Conservation (phyloP, 2,329 filamentous ascomycete genomes). For the Zymoseptoria ardabiliae region DNA sequence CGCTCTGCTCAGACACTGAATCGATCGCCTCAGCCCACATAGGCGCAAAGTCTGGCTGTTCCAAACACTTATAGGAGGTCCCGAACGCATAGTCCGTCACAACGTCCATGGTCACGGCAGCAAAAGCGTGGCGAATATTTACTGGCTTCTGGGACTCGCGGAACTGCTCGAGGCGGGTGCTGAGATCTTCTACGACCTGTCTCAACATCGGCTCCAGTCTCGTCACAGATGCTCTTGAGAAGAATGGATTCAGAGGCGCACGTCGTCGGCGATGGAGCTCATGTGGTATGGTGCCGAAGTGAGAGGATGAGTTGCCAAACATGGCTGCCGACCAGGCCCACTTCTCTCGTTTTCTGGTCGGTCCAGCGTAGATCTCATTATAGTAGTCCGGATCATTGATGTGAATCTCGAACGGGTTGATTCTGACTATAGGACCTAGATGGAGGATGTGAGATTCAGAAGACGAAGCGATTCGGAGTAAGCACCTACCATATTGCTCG, state of each 20-base stretch:
- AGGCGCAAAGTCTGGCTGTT: slow-evolving; percentile 8
- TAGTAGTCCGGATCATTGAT: slow-evolving; percentile 35
- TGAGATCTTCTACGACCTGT: slow-evolving; percentile 4
- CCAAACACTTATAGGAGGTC: slow-evolving; percentile 5
- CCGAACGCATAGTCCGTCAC: slow-evolving; percentile 16
- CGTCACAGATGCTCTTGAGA: slow-evolving; percentile 7
- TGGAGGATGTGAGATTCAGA: slow-evolving; percentile 23
- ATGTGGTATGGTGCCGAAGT: slow-evolving; percentile 5
- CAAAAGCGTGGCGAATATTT: slow-evolving; percentile 12
- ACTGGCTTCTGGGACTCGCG: slow-evolving; percentile 5
- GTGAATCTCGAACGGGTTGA: slow-evolving; percentile 38
- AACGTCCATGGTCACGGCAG: slow-evolving; percentile 13
- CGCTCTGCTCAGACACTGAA: slow-evolving; percentile 6
- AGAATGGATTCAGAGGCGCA: slow-evolving; percentile 10
- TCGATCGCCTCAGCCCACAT: slow-evolving; percentile 7
- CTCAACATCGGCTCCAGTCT: slow-evolving; percentile 7
- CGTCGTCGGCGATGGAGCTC: slow-evolving; percentile 9
- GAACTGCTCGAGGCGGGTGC: slow-evolving; percentile 9
- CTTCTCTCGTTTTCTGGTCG: slow-evolving; percentile 15
- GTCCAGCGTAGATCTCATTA: slow-evolving; percentile 18
- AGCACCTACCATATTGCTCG: slow-evolving; percentile 6
- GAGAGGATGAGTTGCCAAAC: slow-evolving; percentile 6
- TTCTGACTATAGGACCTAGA: slow-evolving; percentile 38
- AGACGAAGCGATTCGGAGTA: not conserved
- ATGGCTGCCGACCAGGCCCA: slow-evolving; percentile 8